A percentile compares a stretch with the other conserved stretches of the same genome.
phyloP scores from a whole-genome alignment of 176 grass and related monocot genomes.

The Cocos nucifera region DNA sequence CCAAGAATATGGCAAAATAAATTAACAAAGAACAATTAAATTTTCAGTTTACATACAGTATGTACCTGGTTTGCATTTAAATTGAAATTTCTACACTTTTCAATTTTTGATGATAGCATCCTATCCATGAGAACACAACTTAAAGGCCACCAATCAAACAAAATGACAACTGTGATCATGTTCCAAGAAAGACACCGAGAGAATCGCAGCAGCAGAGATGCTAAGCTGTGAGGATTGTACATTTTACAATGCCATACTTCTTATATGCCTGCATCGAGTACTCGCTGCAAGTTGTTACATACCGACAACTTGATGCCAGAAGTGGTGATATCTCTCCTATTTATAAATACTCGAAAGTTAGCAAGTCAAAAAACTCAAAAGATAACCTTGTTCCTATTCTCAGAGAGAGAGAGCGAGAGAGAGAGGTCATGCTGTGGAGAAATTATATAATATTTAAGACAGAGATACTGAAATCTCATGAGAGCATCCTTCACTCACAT shows the following conservation, averaged over 20 bases:
- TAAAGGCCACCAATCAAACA: neutral
- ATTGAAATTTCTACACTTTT: too few relatives aligned
- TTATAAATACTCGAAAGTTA: slow-evolving; percentile 7
- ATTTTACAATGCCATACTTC: slow-evolving; percentile 59
- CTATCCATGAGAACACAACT: neutral
- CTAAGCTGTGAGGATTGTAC: slow-evolving; percentile 61
- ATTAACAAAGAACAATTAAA: too few relatives aligned
- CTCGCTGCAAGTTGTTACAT: slow-evolving; percentile 75
- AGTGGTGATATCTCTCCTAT: slow-evolving; percentile 86
- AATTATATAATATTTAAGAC: too few relatives aligned
- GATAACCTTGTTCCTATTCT: neutral
- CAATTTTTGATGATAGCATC: too few relatives aligned
- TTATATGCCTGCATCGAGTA: slow-evolving; percentile 82
- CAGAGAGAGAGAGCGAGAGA: too few relatives aligned
- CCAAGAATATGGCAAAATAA: too few relatives aligned
- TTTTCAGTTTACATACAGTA: too few relatives aligned
- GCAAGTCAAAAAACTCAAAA: neutral
- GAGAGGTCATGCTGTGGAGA: too few relatives aligned
- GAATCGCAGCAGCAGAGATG: slow-evolving; percentile 80
- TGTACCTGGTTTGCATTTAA: too few relatives aligned
- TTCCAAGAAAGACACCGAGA: slow-evolving; percentile 35
- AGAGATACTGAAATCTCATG: too few relatives aligned
- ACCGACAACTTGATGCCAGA: slow-evolving; percentile 64
- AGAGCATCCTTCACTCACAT: too few relatives aligned
- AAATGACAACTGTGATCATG: neutral